Conservation (phyloP, 2,329 filamentous ascomycete species). For the Colletotrichum musicola region DNA sequence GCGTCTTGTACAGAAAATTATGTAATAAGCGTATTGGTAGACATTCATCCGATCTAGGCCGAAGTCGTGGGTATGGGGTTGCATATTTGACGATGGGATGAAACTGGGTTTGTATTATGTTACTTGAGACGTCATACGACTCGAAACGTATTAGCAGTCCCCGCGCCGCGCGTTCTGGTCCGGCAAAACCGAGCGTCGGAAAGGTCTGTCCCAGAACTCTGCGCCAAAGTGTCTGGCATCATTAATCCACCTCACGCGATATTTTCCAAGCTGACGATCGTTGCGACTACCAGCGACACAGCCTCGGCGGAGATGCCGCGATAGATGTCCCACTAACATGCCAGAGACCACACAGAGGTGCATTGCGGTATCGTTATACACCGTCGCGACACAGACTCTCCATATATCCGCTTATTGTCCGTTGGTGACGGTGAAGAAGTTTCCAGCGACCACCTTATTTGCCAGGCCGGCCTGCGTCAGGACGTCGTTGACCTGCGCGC, state of each 20-base stretch:
- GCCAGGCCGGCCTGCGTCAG: slow-evolving; percentile 48
- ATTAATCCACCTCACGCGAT: not conserved
- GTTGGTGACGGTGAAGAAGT: slow-evolving; percentile 55
- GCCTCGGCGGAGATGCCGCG: not conserved
- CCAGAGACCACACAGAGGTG: too few species aligned
- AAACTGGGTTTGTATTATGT: slow-evolving; percentile 28
- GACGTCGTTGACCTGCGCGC: slow-evolving; percentile 48
- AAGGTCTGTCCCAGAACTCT: not conserved
- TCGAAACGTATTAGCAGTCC: slow-evolving; percentile 2
- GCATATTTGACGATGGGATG: slow-evolving; percentile 11
- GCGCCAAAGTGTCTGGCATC: not conserved
- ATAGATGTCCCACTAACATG: too few species aligned
- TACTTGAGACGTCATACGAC: slow-evolving; percentile 7
- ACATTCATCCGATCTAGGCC: too few species aligned
- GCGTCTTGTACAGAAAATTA: too few species aligned
- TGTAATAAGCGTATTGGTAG: too few species aligned
- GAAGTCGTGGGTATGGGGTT: too few species aligned
- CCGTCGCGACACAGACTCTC: not conserved
- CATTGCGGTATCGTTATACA: too few species aligned
- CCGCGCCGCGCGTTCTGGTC: slow-evolving; percentile 15
- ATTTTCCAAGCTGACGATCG: not conserved
- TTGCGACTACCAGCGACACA: not conserved
- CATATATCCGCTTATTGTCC: slow-evolving; percentile 36
- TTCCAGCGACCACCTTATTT: slow-evolving; percentile 51
- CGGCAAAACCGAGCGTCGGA: not conserved